phyloP scores from a whole-genome alignment of 306 rosid species.

The Quercus variabilis region DNA sequence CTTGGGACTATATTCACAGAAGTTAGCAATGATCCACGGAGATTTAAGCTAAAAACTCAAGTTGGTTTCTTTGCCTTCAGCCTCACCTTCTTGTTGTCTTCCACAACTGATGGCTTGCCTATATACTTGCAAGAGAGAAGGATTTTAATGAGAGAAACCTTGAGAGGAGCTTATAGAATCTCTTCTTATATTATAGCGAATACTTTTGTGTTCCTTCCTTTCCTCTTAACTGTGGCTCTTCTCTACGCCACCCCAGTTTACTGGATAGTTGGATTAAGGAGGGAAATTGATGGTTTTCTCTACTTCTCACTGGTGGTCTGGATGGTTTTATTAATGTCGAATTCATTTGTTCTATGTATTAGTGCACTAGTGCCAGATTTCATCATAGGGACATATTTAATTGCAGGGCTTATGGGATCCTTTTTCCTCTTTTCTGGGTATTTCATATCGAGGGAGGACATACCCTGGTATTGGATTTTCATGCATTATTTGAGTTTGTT shows the following conservation, averaged over 20 bases:
- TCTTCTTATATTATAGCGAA: conserved; percentile 70
- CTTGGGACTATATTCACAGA: conserved; percentile 66
- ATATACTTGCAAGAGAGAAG: conserved; percentile 76
- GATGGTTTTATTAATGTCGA: conserved; percentile 60
- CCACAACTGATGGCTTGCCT: conserved; percentile 73
- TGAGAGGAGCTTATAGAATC: conserved; percentile 78
- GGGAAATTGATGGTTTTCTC: conserved; percentile 54
- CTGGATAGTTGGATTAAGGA: conserved; percentile 72
- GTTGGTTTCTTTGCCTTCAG: conserved; percentile 72
- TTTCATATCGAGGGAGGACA: conserved; percentile 36
- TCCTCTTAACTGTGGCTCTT: conserved; percentile 51
- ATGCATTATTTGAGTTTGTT: conserved; percentile 44
- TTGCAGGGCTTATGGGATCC: conserved; percentile 27
- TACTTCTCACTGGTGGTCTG: conserved; percentile 72
- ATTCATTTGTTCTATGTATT: conserved; percentile 33
- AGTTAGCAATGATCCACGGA: conserved; percentile 23
- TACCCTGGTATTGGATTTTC: conserved; percentile 44
- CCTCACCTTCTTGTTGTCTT: conserved; percentile 67
- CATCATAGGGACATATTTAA: conserved; percentile 32
- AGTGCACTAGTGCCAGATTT: conserved; percentile 37
- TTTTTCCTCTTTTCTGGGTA: conserved; percentile 49
- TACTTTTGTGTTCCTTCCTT: conserved; percentile 61
- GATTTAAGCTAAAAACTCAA: conserved; percentile 43
- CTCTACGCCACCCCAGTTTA: conserved; percentile 65
- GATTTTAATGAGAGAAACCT: conserved; percentile 67